Percentiles rank a stretch among this genome's conserved stretches.
Evolutionary conservation across 2,329 filamentous ascomycete species (phyloP).

Genomic region (Clathrospora elynae): DNA sequence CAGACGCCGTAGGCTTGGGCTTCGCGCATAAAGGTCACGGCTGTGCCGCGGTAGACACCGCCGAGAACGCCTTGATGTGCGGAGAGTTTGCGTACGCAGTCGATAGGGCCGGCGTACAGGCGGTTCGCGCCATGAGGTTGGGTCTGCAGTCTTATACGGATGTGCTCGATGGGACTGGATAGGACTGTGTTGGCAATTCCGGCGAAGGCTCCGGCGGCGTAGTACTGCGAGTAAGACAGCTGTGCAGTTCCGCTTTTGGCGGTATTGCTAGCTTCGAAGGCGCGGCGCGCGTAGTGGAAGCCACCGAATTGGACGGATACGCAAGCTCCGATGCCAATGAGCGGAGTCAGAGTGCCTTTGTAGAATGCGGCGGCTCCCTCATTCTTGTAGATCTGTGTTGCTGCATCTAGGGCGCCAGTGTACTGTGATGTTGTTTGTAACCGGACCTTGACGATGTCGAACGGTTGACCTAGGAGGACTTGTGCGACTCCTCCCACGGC

Average conservation of each 20-base stretch:
- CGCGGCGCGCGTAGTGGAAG: slow-evolving; percentile 89
- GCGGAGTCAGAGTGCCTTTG: slow-evolving; percentile 93
- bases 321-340: slow-evolving; percentile 95
- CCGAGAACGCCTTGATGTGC: slow-evolving; percentile 68
- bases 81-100: slow-evolving; percentile 86
- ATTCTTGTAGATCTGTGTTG: slow-evolving; percentile 80
- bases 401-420: slow-evolving; percentile 77
- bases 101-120: slow-evolving; percentile 82
- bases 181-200: slow-evolving; percentile 87
- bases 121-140: slow-evolving; percentile 84
- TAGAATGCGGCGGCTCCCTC: slow-evolving; percentile 94
- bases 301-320: slow-evolving; percentile 96
- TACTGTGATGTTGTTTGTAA: slow-evolving; percentile 88
- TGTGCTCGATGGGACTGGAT: slow-evolving; percentile 92
- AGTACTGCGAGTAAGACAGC: slow-evolving; percentile 86
- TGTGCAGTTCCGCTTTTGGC: slow-evolving; percentile 50
- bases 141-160: slow-evolving; percentile 93
- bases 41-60: slow-evolving; percentile 85
- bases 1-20: slow-evolving; percentile 93
- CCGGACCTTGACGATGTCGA: slow-evolving; percentile 82
- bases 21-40: slow-evolving; percentile 85
- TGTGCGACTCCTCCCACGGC: slow-evolving; percentile 92
- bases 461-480: slow-evolving; percentile 81
- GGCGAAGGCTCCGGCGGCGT: slow-evolving; percentile 86
- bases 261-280: slow-evolving; percentile 76